Evolutionary conservation across 2,329 filamentous ascomycete genomes (phyloP), one percentile per base, ranked within the genome.

Genomic region (Arachnopeziza araneosa): DNA sequence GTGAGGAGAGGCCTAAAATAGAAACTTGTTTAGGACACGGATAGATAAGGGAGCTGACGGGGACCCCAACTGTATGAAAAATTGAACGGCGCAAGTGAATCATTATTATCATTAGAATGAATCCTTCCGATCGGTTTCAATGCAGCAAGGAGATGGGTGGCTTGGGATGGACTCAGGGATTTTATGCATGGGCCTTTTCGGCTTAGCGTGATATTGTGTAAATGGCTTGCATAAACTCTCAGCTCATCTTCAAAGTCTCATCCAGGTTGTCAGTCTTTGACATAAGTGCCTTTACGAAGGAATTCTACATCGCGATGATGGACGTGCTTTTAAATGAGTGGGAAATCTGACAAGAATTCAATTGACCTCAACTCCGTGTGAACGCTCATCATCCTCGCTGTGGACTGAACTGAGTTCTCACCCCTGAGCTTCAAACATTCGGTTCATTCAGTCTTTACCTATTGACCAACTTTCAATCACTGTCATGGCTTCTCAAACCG

Each of bases 401-500:
- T 3, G 6, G 12, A 3, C 10, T 19, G 17, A 44, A 14, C 36
- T 44, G 36, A 44, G 36, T 4, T 44, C 36, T 44, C 36, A 44
- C 36, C 36, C 36, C 36, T 44, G 36, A 44, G 36, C 10, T 44
- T 14, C 36, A 44, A 12, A 44, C 17, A 44, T 44, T 19, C 10
- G 36, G 17, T 17, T 44, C 36, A 44, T 30, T 30, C 26, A 30
- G 26, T 30, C 26, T 9, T 30, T 30, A 30, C 26, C 26, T 30
- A 30, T 17, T 8, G 5, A 44, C 17, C 5, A 7, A 19, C 12
- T 8, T 44, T 7, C 12, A 44, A 3, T 44, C 6, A 44, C 17
- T 44, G 17, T 44, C 36, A 44, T 44, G 36, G 17, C 17, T 4
- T 44, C 6, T 12, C 6, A 6, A 44, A 44, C n/a, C 17, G 77